Base-by-base conservation (phyloP, 306 rosid genomes). In the Glycine latifolia region DNA sequence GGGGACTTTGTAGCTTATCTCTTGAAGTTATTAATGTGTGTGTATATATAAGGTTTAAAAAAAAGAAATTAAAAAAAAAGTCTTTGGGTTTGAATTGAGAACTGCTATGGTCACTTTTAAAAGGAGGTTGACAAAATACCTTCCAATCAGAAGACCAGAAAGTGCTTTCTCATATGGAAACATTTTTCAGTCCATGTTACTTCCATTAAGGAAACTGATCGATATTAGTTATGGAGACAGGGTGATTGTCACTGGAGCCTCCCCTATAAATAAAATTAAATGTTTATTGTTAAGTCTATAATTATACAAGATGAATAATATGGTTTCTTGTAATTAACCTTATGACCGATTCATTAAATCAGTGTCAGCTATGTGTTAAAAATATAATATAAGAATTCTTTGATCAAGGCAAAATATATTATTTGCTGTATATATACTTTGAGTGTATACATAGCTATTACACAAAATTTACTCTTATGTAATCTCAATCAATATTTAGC, bases 81-180 rank as follows among this genome's bases (percentile, higher is more conserved):
- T 88, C 88, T 77, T 79, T 87, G 85, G 87, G 92, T 88, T 94
- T 91, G 94, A 94, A 92, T 77, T 76, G 86, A 77, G 75, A 69
- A 79, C 20, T 70, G 88, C 55, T 76, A 71, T 48, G 53, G 79
- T 92, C 87, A 87, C 92, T 87, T 87, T 88, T 66, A 86, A 81
- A 87, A 88, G 89, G 85, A 83, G 88, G 94, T 92, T 88, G 97
- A 94, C 97, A 89, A 91, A 85, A 67, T 81, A 90, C 71, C 90
- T 84, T 85, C 91, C 92, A 87, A 90, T 91, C 10, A 78, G 53
- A 90, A 82, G 86, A 83, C 83, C 58, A 70, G 84, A 87, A 87
- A 86, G 91, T 91, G 95, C 89, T 88, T 86, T 90, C 91, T 74
- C 85, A 83, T 73, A 55, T 53, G 89, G 91, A 87, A 86, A 90